These are phyloP conservation scores for Venustampulla echinocandica DNA, from an alignment of 495 filamentous ascomycete species.

Conservation along the genomic window DNA sequence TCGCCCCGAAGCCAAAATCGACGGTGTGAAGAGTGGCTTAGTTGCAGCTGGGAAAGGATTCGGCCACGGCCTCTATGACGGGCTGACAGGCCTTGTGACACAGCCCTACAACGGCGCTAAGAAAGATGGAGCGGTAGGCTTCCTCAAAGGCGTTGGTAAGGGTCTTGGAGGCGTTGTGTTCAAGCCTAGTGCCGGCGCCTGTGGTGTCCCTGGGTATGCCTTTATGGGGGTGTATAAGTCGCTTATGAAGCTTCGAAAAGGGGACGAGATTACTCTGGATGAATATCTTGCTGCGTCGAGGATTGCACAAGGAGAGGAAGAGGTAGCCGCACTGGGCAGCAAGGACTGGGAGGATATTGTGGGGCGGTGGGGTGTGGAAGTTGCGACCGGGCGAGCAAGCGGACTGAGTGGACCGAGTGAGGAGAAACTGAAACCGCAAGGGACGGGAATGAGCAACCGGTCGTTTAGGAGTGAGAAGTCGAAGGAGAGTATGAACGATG, in stretches of 20 bases:
- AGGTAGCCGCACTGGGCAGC: too few relatives aligned
- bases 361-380: too few relatives aligned
- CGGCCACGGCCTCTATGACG: constrained; percentile 31
- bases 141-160: constrained; percentile 31
- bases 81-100: constrained; percentile 27
- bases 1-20: constrained; percentile 45
- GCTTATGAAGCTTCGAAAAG: background rate
- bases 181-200: constrained; percentile 11
- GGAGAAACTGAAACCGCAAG: too few relatives aligned
- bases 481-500: too few relatives aligned
- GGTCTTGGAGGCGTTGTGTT: constrained; percentile 26
- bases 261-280: too few relatives aligned
- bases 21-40: constrained; percentile 45
- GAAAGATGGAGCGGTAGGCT: constrained; percentile 27
- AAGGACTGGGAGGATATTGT: too few relatives aligned
- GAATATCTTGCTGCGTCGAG: too few relatives aligned
- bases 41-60: constrained; percentile 43
- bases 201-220: constrained; percentile 1
- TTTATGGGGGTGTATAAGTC: constrained; percentile 1
- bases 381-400: too few relatives aligned
- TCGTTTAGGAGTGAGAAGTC: too few relatives aligned
- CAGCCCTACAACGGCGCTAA: constrained; percentile 30
- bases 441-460: too few relatives aligned
- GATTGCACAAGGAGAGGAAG: too few relatives aligned
- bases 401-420: too few relatives aligned